Base-by-base conservation (phyloP, 495 filamentous ascomycete genomes). In the Astrothelium macrocarpum region DNA sequence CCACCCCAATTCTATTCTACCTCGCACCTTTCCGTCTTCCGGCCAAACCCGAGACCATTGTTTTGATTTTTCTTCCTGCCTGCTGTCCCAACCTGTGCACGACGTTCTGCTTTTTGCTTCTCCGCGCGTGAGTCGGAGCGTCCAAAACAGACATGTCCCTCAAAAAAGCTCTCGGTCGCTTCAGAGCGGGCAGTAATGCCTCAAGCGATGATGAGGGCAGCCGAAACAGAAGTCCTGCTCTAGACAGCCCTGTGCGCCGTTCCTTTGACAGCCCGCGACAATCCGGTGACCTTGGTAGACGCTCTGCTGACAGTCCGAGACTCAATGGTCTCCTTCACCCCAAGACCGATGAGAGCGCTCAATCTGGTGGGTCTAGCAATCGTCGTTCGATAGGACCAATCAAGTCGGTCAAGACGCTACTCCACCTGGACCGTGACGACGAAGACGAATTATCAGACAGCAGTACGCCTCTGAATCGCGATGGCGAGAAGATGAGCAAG, bases 401-500 rank as follows among this genome's bases (percentile, higher is more conserved):
- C 20, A 26, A 25, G 49, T 56, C 49, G 23, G 49, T 56, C 49
- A 56, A 56, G 25, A 56, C 49, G 10, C 29, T 56, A 25, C 49
- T 56, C 23, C 26, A 56, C 49, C 49, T 56, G 7, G 49, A 56
- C 25, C 49, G 29, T 56, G 23, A 56, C 12, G 64, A 63, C 46
- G 66, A 67, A 2, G 61, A 43, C 60, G 67, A 73, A 20, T n/a
- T 66, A 1, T 56, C 49, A 7, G 49, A 56, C 25, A 56, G 49
- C 25, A 56, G 49, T 29, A 36, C 31, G 4, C 71, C 73, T 3
- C 68, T 77, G 39, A 76, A 76, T 65, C 64, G 72, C 1, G 75
- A 77, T 46, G 76, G 73, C 23, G 74, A 75, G 53, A 64, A 65
- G 34, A 70, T 74, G 70, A 75, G 72, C 65, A 65, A 66, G 36